phyloP scores from a whole-genome alignment of 495 filamentous ascomycete genomes.

The Echria macrotheca region DNA sequence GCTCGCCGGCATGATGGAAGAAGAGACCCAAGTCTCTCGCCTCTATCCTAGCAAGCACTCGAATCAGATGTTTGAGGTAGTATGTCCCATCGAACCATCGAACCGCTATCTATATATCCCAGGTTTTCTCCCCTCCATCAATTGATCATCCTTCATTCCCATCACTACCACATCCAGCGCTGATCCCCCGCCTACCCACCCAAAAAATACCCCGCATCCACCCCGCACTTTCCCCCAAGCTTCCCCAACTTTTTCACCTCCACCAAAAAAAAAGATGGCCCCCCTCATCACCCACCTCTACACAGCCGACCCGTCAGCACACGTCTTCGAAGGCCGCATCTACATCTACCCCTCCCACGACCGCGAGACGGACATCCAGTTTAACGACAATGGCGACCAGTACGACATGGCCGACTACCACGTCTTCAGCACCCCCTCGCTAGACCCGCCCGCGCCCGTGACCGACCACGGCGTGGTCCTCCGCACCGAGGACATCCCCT shows the following conservation, averaged over 20 bases:
- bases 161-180: too few species aligned
- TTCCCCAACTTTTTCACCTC: slow-evolving; percentile 3
- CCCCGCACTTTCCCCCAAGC: slow-evolving; percentile 1
- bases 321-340: slow-evolving; percentile 56
- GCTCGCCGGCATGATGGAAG: too few species aligned
- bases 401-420: slow-evolving; percentile 75
- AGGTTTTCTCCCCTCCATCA: background rate
- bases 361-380: slow-evolving; percentile 53
- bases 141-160: background rate
- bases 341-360: slow-evolving; percentile 67
- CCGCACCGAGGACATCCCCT: slow-evolving; percentile 50
- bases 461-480: slow-evolving; percentile 58
- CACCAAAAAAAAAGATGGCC: slow-evolving; percentile 26
- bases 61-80: too few species aligned
- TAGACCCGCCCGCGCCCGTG: slow-evolving; percentile 44
- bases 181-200: background rate
- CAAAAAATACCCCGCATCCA: background rate
- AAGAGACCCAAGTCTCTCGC: too few species aligned
- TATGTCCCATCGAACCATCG: background rate
- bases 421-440: slow-evolving; percentile 49
- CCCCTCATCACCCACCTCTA: slow-evolving; percentile 61
- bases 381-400: slow-evolving; percentile 78
- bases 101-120: background rate
- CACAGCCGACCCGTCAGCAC: slow-evolving; percentile 64
- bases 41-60: too few species aligned